Percentiles rank a stretch among this genome's conserved stretches.
Conservation (phyloP, 768 basidiomycete species). For the Pleurotus salmoneostramineus region DNA sequence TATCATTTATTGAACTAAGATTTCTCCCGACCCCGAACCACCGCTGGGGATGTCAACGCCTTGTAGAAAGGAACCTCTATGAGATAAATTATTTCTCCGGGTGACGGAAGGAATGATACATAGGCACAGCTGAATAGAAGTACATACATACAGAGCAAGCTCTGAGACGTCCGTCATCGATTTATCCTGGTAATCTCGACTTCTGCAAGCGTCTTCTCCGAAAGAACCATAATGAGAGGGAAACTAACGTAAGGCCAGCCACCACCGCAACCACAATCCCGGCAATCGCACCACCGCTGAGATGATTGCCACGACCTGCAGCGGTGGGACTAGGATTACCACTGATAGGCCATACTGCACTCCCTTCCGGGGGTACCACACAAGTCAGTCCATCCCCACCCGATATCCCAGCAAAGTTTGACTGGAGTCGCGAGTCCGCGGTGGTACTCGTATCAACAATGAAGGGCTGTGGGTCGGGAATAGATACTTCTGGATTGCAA, state of each 20-base stretch:
- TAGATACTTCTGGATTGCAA: conserved; percentile 45
- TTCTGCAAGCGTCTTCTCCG: conserved; percentile 34
- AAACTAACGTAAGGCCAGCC: conserved; percentile 38
- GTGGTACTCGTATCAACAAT: conserved; percentile 47
- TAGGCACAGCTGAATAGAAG: too few species aligned
- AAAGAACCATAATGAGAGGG: conserved; percentile 38
- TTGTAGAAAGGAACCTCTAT: too few species aligned
- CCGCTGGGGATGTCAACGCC: too few species aligned
- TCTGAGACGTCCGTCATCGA: neutral
- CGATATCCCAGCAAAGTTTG: conserved; percentile 44
- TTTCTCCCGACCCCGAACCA: too few species aligned
- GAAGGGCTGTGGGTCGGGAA: conserved; percentile 57
- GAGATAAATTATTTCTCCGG: too few species aligned
- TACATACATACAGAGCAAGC: too few species aligned
- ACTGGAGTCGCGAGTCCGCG: conserved; percentile 39
- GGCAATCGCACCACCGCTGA: conserved; percentile 32
- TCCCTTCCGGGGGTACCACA: conserved; percentile 61
- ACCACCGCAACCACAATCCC: conserved; percentile 53
- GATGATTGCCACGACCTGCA: conserved; percentile 9
- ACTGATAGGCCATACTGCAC: conserved; percentile 72
- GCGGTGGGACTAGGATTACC: conserved; percentile 33
- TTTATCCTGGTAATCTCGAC: too few species aligned
- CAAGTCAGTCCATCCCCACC: conserved; percentile 62
- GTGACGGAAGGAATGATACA: too few species aligned
- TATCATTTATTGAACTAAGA: too few species aligned